These are phyloP conservation scores for Betula pendula DNA, from an alignment of 306 rosid species.

Conservation along the genomic window DNA sequence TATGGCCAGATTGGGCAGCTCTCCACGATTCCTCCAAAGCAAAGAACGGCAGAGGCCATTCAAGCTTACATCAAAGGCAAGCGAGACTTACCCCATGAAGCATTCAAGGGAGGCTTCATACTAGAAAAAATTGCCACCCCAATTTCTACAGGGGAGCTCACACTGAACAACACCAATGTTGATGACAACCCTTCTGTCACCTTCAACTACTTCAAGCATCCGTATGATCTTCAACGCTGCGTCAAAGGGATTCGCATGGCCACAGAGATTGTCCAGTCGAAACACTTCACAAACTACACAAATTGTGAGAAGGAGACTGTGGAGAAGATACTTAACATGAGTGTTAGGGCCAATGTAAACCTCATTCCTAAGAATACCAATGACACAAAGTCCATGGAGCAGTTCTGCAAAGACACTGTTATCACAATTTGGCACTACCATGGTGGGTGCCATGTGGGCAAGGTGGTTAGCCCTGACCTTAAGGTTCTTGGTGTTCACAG, in stretches of 20 bases:
- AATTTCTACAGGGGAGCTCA: slow-evolving; percentile 72
- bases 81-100: slow-evolving; percentile 66
- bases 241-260: slow-evolving; percentile 71
- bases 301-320: slow-evolving; percentile 34
- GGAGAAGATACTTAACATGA: slow-evolving; percentile 65
- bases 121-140: slow-evolving; percentile 74
- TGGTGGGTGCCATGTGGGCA: slow-evolving; percentile 89
- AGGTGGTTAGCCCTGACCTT: slow-evolving; percentile 55
- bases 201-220: slow-evolving; percentile 93
- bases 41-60: slow-evolving; percentile 70
- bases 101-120: slow-evolving; percentile 86
- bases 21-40: slow-evolving; percentile 87
- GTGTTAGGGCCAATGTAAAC: slow-evolving; percentile 75
- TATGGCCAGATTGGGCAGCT: slow-evolving; percentile 84
- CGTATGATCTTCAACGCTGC: slow-evolving; percentile 70
- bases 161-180: slow-evolving; percentile 56
- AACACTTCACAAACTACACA: slow-evolving; percentile 68
- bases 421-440: slow-evolving; percentile 97
- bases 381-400: slow-evolving; percentile 72
- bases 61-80: slow-evolving; percentile 52
- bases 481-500: slow-evolving; percentile 74
- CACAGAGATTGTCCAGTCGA: slow-evolving; percentile 58
- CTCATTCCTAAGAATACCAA: slow-evolving; percentile 65
- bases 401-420: slow-evolving; percentile 86
- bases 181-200: slow-evolving; percentile 78